A percentile compares a stretch with the other conserved stretches of the same genome.
These are phyloP conservation scores for Coniochaeta ligniaria DNA, from an alignment of 2,329 filamentous ascomycete genomes.

Conservation along the genomic window DNA sequence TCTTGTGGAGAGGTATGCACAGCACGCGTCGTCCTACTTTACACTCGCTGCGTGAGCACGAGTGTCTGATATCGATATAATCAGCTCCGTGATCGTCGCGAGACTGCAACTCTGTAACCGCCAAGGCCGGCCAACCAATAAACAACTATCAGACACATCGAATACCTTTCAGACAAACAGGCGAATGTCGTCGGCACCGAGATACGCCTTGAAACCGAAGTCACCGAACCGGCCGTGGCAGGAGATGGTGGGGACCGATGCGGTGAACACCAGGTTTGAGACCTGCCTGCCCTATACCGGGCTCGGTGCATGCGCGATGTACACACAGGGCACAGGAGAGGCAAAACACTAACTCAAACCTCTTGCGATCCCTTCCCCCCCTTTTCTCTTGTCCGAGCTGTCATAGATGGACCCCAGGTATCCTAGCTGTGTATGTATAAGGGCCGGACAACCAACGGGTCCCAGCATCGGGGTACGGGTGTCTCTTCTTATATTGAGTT, in stretches of 20 bases:
- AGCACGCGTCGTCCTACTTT: background rate
- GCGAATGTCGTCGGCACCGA: background rate
- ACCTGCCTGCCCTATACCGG: background rate
- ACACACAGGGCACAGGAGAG: background rate
- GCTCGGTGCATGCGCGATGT: background rate
- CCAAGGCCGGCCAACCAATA: background rate
- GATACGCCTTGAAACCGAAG: background rate
- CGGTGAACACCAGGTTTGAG: background rate
- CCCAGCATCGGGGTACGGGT: background rate
- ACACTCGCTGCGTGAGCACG: background rate
- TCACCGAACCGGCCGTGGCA: background rate
- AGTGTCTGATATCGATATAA: background rate
- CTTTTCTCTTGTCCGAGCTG: background rate
- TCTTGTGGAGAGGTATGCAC: background rate
- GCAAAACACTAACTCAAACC: background rate
- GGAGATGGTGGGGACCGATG: background rate
- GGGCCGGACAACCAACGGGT: background rate
- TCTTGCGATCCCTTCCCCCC: background rate
- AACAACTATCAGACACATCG: background rate
- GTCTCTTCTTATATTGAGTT: background rate
- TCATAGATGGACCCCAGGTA: background rate
- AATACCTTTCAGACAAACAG: background rate
- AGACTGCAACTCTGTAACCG: background rate
- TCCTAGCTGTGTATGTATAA: background rate
- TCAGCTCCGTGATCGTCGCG: background rate